These are phyloP conservation scores for Colletotrichum ledebouriae DNA, from an alignment of 2,329 filamentous ascomycete genomes.

Conservation along the genomic window DNA sequence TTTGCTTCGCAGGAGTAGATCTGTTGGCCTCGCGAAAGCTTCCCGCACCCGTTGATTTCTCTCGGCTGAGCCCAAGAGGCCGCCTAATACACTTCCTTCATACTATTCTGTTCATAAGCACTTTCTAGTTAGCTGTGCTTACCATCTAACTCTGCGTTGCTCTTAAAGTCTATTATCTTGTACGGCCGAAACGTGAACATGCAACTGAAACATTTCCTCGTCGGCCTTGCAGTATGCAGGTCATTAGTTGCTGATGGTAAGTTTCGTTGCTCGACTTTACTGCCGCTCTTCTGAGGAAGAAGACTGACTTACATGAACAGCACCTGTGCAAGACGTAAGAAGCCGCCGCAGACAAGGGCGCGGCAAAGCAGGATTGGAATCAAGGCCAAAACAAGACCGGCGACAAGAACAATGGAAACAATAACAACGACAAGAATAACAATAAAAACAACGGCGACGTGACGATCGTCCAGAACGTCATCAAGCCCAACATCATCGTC, in stretches of 20 bases:
- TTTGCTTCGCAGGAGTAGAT: conserved; percentile 26
- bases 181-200: conserved; percentile 40
- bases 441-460: conserved; percentile 36
- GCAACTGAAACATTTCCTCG: conserved; percentile 46
- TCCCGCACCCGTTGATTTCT: background rate
- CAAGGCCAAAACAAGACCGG: conserved; percentile 17
- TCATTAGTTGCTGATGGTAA: conserved; percentile 49
- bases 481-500: conserved; percentile 48
- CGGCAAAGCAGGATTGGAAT: conserved; percentile 13
- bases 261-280: conserved; percentile 9
- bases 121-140: conserved; percentile 32
- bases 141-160: background rate
- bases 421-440: conserved; percentile 3
- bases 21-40: conserved; percentile 15
- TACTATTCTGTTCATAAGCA: conserved; percentile 10
- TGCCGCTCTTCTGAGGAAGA: background rate
- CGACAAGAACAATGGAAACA: background rate
- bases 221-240: conserved; percentile 48
- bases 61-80: conserved; percentile 24
- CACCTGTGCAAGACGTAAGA: conserved; percentile 28
- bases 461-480: conserved; percentile 48
- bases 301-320: conserved; percentile 19
- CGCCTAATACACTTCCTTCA: conserved; percentile 1
- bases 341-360: conserved; percentile 19
- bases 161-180: conserved; percentile 14